A percentile compares a stretch with the other conserved stretches of the same genome.
Evolutionary conservation across 768 basidiomycete genomes (phyloP).

Genomic region (Calocybe cyanea): DNA sequence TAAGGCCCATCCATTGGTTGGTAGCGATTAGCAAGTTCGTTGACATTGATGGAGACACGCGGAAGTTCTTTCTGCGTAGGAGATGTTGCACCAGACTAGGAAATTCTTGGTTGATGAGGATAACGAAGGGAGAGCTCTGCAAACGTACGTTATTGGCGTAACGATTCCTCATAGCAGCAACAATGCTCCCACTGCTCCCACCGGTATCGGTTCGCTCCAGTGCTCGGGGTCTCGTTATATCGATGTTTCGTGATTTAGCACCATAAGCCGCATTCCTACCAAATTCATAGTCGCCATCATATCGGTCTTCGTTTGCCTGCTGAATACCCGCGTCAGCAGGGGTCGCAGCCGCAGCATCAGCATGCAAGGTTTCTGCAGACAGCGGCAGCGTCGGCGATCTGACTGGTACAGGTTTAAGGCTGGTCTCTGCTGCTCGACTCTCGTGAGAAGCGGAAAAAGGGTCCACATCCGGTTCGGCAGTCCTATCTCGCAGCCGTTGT

Average conservation of each 20-base stretch:
- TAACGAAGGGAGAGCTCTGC: slow-evolving; percentile 4
- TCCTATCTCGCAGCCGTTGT: slow-evolving; percentile 4
- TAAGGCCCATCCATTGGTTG: slow-evolving; percentile 39
- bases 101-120: slow-evolving; percentile 6
- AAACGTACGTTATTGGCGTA: slow-evolving; percentile 54
- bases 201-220: slow-evolving; percentile 53
- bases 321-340: neutral
- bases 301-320: slow-evolving; percentile 15
- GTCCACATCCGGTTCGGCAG: neutral
- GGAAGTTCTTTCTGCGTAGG: slow-evolving; percentile 61
- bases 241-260: slow-evolving; percentile 26
- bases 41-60: slow-evolving; percentile 59
- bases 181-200: slow-evolving; percentile 52
- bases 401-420: neutral
- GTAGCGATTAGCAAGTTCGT: slow-evolving; percentile 61
- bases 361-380: neutral
- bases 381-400: neutral
- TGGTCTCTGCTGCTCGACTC: neutral
- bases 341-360: neutral
- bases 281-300: slow-evolving; percentile 29
- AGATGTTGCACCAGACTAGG: slow-evolving; percentile 47
- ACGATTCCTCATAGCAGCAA: slow-evolving; percentile 65
- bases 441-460: neutral
- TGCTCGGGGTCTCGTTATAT: slow-evolving; percentile 24
- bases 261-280: slow-evolving; percentile 21